Evolutionary conservation across 1,284 basidiomycete species (phyloP), one percentile per base, ranked within the genome.

Genomic region (Naganishia cerealis): DNA sequence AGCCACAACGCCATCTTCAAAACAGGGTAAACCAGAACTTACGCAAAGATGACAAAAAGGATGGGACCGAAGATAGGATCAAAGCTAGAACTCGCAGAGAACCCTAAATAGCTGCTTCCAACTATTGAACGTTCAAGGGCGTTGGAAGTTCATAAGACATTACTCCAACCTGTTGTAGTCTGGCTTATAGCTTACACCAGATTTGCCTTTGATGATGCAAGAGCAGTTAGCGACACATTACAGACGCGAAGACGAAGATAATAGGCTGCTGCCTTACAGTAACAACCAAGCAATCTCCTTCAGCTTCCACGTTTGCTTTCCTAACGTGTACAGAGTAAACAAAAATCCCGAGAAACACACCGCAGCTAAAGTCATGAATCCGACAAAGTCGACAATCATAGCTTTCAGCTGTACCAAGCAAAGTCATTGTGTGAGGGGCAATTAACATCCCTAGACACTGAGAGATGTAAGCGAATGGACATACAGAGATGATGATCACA

Each of bases 241-340:
- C 61, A 63, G 33, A 55, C 21, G 6, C 71, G 46, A 24, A 50
- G 16, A 24, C 21, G 46, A 50, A 10, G 1, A 50, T 50, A 24
- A 6, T 15, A 24, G 21, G 24, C 2, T 24, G 46, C n/a, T 24
- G 46, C 21, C 91, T 75, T 73, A 81, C 70, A 81, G 75, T 78
- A 83, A 79, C 10, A 83, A 76, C 79, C 80, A 93, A 0, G 88
- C 86, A 67, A 93, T 92, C 50, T 85, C 81, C 72, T 83, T 85
- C 54, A 91, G 73, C 24, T 85, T 83, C 90, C 90, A 91, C 18
- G 75, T 82, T n/a, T 82, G 83, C 29, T 82, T 77, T 83, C 90
- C 88, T 6, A 94, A 84, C 1, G 86, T 88, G 85, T 89, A 90
- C 38, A 94, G 81, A 0, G 91, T 91, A 80, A 93, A 91, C 21